Evolutionary conservation across 495 filamentous ascomycete genomes (phyloP).

Genomic region (Hamigera avellanea): DNA sequence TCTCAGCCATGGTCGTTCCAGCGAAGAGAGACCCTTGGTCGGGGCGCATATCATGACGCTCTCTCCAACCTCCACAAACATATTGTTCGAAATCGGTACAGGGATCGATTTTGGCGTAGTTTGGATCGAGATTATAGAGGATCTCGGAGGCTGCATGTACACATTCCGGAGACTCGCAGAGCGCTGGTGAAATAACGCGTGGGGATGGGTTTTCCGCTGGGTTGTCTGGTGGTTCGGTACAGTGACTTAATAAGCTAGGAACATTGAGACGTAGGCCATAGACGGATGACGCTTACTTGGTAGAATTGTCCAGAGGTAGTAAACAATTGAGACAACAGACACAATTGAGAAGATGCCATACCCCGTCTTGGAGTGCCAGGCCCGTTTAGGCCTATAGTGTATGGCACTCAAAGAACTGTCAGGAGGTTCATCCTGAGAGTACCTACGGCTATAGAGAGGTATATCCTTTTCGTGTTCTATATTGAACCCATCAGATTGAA

Average conservation of each 20-base stretch:
- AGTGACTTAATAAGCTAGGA: neutral
- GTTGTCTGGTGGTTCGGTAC: neutral
- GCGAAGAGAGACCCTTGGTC: conserved; percentile 52
- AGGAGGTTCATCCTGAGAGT: too few relatives aligned
- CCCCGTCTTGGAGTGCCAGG: neutral
- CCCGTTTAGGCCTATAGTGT: neutral
- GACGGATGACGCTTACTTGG: conserved; percentile 4
- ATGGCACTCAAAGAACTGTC: too few relatives aligned
- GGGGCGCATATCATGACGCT: conserved; percentile 53
- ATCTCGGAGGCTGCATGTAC: conserved; percentile 58
- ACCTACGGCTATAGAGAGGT: neutral
- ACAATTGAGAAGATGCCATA: conserved; percentile 4
- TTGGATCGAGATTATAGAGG: conserved; percentile 54
- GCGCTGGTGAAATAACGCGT: conserved; percentile 9
- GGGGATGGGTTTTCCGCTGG: conserved; percentile 3
- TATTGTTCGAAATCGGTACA: conserved; percentile 59
- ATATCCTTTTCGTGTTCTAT: neutral
- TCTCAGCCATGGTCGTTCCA: conserved; percentile 47
- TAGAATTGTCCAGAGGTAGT: conserved; percentile 8
- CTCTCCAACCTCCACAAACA: conserved; percentile 57
- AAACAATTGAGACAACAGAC: conserved; percentile 4
- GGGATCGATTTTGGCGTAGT: conserved; percentile 51
- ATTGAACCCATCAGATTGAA: too few relatives aligned
- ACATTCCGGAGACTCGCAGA: conserved; percentile 52
- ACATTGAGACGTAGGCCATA: neutral